These are phyloP conservation scores for Russula vinacea DNA, from an alignment of 768 basidiomycete genomes.

Conservation along the genomic window DNA sequence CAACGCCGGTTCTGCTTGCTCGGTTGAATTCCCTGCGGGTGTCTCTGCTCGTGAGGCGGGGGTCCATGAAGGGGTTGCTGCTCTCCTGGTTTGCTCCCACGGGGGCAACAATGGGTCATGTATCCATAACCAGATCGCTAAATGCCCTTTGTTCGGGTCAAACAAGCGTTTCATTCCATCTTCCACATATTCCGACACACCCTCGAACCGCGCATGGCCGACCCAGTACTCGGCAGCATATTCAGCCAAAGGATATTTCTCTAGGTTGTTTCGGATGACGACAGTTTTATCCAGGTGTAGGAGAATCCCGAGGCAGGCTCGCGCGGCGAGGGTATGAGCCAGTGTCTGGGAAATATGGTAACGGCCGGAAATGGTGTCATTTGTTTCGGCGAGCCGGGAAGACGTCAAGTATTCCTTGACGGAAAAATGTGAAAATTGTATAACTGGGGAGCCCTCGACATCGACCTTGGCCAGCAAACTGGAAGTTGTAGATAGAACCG, in stretches of 20 bases:
- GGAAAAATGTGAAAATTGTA: conserved; percentile 10
- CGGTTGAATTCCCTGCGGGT: too few species aligned
- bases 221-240: conserved; percentile 15
- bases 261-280: not conserved
- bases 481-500: not conserved
- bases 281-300: not conserved
- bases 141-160: not conserved
- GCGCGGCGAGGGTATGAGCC: not conserved
- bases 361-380: not conserved
- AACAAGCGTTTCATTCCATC: conserved; percentile 3
- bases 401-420: conserved; percentile 12
- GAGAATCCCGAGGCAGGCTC: not conserved
- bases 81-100: not conserved
- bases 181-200: not conserved
- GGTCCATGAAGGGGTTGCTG: too few species aligned
- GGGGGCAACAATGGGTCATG: not conserved
- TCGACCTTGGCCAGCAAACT: not conserved
- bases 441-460: not conserved
- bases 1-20: not conserved
- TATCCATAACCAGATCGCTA: not conserved
- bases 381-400: not conserved
- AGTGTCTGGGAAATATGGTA: not conserved
- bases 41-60: too few species aligned
- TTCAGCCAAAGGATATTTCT: not conserved
- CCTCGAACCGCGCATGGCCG: not conserved